Base-by-base conservation (phyloP, 169 alveolate species). In the Eimeria falciformis region DNA sequence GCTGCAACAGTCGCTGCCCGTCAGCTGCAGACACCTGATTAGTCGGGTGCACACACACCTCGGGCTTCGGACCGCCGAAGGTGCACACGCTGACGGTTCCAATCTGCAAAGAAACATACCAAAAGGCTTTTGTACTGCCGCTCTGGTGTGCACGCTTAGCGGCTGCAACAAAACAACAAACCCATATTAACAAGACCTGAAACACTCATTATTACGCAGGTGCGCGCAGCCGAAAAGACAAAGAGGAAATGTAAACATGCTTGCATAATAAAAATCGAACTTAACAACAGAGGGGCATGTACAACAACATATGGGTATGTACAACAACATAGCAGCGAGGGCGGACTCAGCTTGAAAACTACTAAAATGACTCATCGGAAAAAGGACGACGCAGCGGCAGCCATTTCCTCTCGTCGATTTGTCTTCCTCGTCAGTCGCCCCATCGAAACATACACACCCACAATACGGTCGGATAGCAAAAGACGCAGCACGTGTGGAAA, bases 21-120 rank as follows among this genome's bases (percentile, higher is more conserved):
- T 95, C 95, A 18, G 69, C 92, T 29, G 81, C 94, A 18, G 93
- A 86, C 12, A 95, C 91, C 43, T 92, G 92, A 12, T 69, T 21
- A 12, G 92, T 78, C 68, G 94, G 91, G 71, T 92, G 95, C 55
- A 92, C 50, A 55, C 86, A 73, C 47, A 89, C 88, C 55, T 88
- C 90, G 27, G 95, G 93, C 58, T 71, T 77, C 46, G 53, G 88
- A 23, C 91, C 94, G n/a, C 93, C 94, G 79, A 69, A 90, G 1
- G 90, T 83, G 68, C 93, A 90, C 4, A 90, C 93, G 75, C 93
- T 69, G 6, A 90, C 84, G 2, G 77, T 69, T 11, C 93, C 93
- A 47, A 90, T 83, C 93, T 90, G 83, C 81, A 27, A 1, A 14
- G 14, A 65, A 23, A 21, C 66, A 55, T 14, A 55, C 66, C 18